These are phyloP conservation scores for Protomyces inouyei DNA, from an alignment of 1,139 yeast genomes.

Conservation along the genomic window DNA sequence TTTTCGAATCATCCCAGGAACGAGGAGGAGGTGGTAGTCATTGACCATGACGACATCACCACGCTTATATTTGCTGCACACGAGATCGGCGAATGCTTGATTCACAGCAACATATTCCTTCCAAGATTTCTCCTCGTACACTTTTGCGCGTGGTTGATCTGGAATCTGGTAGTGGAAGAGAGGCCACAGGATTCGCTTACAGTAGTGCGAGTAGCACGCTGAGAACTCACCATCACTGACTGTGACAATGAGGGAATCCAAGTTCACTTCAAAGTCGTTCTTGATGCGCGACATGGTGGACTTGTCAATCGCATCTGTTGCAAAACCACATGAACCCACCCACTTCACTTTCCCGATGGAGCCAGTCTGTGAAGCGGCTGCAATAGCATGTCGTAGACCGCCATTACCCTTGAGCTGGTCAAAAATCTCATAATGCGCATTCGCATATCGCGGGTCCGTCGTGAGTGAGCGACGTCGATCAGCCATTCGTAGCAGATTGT, in stretches of 20 bases:
- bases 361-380: constrained; percentile 51
- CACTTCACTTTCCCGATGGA: constrained; percentile 54
- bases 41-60: constrained; percentile 85
- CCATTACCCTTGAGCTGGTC: constrained; percentile 77
- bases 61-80: constrained; percentile 59
- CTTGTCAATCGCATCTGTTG: constrained; percentile 71
- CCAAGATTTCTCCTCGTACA: constrained; percentile 95
- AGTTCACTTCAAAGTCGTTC: constrained; percentile 35
- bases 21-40: constrained; percentile 84
- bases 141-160: constrained; percentile 87
- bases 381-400: constrained; percentile 80
- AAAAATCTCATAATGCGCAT: constrained; percentile 71
- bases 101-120: constrained; percentile 49
- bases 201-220: constrained; percentile 22
- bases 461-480: background rate
- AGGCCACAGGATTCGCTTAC: constrained; percentile 90
- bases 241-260: constrained; percentile 14
- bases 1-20: constrained; percentile 77
- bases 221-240: constrained; percentile 18
- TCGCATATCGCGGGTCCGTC: constrained; percentile 46
- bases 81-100: constrained; percentile 70
- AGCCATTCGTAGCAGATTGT: background rate
- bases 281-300: constrained; percentile 43
- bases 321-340: constrained; percentile 71
- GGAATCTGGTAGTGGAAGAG: constrained; percentile 95